Conservation (phyloP, 306 rosid species). For the Vigna unguiculata region DNA sequence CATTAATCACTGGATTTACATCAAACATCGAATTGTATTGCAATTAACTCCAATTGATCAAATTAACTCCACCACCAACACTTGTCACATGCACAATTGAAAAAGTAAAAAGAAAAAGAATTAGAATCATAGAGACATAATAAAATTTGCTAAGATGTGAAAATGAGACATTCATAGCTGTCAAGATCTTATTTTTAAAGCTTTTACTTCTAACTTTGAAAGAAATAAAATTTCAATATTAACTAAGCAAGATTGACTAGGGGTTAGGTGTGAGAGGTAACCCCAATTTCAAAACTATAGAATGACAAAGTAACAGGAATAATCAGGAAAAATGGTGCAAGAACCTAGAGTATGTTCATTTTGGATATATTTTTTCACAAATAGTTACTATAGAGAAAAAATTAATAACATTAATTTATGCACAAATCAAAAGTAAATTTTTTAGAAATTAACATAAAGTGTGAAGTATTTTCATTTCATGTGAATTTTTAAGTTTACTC, state of each 20-base stretch:
- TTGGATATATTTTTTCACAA: neutral
- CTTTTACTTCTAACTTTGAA: too few species aligned
- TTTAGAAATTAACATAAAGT: neutral
- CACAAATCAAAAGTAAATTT: too few species aligned
- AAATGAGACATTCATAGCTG: neutral
- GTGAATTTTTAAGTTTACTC: neutral
- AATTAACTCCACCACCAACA: conserved; percentile 97
- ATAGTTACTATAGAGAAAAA: too few species aligned
- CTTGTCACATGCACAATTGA: conserved; percentile 57
- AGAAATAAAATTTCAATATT: too few species aligned
- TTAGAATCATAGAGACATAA: conserved; percentile 19
- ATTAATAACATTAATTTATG: too few species aligned
- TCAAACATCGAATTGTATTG: too few species aligned
- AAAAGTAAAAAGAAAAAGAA: conserved; percentile 10
- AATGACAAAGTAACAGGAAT: too few species aligned
- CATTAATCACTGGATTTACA: too few species aligned
- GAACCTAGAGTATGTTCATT: neutral
- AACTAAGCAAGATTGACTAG: too few species aligned
- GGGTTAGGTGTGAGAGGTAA: too few species aligned
- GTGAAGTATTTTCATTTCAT: neutral
- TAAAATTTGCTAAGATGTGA: neutral
- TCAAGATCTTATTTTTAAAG: conserved; percentile 2
- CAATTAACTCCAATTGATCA: too few species aligned
- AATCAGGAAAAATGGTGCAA: conserved; percentile 17
- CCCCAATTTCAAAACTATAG: too few species aligned